Evolutionary conservation across 768 basidiomycete species (phyloP), one percentile per base, ranked within the genome.

Genomic region (Phylloporus sp.): DNA sequence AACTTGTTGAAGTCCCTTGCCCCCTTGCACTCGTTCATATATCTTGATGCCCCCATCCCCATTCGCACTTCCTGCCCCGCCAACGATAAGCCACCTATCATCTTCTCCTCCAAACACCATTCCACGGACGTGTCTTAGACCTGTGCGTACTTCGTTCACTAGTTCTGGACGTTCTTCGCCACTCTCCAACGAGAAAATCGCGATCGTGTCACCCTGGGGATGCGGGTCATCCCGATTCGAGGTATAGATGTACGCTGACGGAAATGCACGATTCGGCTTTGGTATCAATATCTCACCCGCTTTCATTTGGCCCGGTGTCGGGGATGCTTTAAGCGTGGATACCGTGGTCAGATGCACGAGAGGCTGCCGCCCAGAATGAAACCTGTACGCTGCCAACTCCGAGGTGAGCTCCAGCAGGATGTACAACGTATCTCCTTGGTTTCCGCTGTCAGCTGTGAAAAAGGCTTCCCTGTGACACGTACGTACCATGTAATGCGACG

Each of bases 161-260:
- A 85, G 72, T 52, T 77, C 72, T 2, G 82, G 73, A 23, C 65
- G 60, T 24, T 73, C 73, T 16, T 74, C 67, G 10, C 67, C 65
- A 6, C 74, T 71, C 9, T 72, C 72, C 38, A 84, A 73, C 7
- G 79, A 73, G 69, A 86, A 90, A 28, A 91, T 78, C 6, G 87
- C 76, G 55, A 92, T 80, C 27, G 80, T 79, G 65, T 92, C 89
- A 22, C 89, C 88, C 41, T 77, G 80, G 0, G 80, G 72, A 20
- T 80, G 76, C 5, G 83, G 83, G 59, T 88, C 82, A 58, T 89
- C 84, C 28, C 90, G 77, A 67, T 91, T 92, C 4, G 88, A 85
- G 11, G 80, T 70, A 61, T 89, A 91, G 15, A 91, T 70, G 65
- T 85, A 85, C 3, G 80, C 74, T 1, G 69, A 72, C 0, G 82